Evolutionary conservation across 2,329 filamentous ascomycete genomes (phyloP), one percentile per base, ranked within the genome.

Genomic region (Stylonectria norvegica): DNA sequence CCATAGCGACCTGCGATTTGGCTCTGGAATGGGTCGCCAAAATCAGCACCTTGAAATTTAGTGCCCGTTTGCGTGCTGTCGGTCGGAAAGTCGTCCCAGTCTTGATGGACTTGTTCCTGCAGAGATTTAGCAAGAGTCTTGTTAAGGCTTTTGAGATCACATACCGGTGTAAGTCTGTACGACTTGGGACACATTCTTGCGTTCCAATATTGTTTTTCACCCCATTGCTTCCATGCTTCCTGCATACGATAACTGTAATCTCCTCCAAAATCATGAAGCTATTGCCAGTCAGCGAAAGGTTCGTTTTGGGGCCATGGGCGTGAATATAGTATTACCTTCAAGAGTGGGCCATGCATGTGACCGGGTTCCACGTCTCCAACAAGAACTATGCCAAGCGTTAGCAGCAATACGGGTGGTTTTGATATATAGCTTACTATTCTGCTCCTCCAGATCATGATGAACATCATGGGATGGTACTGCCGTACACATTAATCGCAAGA

Each of bases 221-320:
- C 25, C 27, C 36, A 22, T 1, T 1, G 18, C 3, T 10, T 9
- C 57, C 57, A 60, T 5, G 3, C 8, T 1, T 38, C 6, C 4
- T 32, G 22, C 57, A 60, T 58, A 3, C n/a, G 31, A 2, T 31
- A 30, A 20, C 56, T 59, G 14, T 45, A 60, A 3, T 40, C 45
- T 15, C n/a, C n/a, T n/a, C 58, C 56, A 4, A 60, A 52, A 22
- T 60, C 57, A 36, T 60, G 55, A 10, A 60, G 37, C 58, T 60
- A 42, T 15, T 15, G 18, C 14, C 11, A n/a, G 43, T 55, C 18
- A 53, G n/a, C n/a, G n/a, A n/a, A n/a, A n/a, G n/a, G n/a, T n/a
- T n/a, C n/a, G n/a, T n/a, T n/a, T n/a, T n/a, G n/a, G n/a, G n/a
- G n/a, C n/a, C n/a, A n/a, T n/a, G n/a, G n/a, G n/a, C n/a, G n/a